phyloP scores from a whole-genome alignment of 768 basidiomycete species.

The Saitozyma podzolica region DNA sequence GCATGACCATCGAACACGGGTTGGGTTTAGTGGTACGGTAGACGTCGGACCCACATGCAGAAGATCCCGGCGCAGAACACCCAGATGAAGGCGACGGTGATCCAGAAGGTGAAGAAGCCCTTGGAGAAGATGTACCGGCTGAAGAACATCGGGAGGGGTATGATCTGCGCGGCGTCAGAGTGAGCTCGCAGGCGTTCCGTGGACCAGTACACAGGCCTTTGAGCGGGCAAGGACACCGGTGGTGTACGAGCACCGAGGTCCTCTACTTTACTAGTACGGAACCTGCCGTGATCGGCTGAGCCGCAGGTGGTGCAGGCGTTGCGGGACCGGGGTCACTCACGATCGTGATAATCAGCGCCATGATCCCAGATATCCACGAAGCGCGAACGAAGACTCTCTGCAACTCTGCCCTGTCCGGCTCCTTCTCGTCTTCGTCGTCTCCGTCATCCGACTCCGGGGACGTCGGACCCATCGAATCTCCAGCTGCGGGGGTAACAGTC shows the following conservation, averaged over 20 bases:
- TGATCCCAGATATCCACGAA: conserved; percentile 15
- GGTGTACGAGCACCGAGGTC: too few species aligned
- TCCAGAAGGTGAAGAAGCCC: conserved; percentile 27
- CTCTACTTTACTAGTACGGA: too few species aligned
- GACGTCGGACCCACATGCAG: conserved; percentile 23
- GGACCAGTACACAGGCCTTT: too few species aligned
- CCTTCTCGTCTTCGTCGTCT: conserved; percentile 7
- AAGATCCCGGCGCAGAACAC: conserved; percentile 22
- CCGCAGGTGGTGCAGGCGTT: too few species aligned
- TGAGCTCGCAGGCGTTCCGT: too few species aligned
- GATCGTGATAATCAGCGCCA: conserved; percentile 22
- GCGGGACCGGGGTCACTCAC: neutral
- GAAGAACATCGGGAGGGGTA: conserved; percentile 31
- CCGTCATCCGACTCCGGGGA: too few species aligned
- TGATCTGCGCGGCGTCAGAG: conserved; percentile 17
- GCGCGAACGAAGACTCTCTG: conserved; percentile 27
- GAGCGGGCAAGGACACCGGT: too few species aligned
- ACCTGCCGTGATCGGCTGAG: too few species aligned
- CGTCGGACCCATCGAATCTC: too few species aligned
- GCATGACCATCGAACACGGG: neutral
- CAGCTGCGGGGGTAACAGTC: too few species aligned
- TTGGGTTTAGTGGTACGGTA: neutral
- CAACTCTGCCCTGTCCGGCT: conserved; percentile 12
- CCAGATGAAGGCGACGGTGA: conserved; percentile 21
- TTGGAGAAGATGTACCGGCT: conserved; percentile 24